Percentiles rank a stretch among this genome's conserved stretches.
These are phyloP conservation scores for Zygosaccharomyces kombuchaensis DNA, from an alignment of 805 yeast species.

Conservation along the genomic window DNA sequence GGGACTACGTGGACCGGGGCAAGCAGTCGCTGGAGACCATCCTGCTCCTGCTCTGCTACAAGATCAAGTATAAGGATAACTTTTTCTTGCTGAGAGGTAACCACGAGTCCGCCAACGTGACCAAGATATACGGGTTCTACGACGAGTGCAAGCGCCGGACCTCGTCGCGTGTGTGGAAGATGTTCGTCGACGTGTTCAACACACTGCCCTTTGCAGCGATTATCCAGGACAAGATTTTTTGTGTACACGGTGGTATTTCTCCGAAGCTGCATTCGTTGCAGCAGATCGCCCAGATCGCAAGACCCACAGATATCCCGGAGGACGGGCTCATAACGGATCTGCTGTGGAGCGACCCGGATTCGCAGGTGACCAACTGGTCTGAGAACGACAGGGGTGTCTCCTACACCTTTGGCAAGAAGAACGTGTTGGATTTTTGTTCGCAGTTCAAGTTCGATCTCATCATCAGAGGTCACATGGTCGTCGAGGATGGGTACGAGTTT, in stretches of 20 bases:
- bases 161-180: constrained; percentile 87
- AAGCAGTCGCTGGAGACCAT: constrained; percentile 94
- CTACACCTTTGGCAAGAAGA: constrained; percentile 66
- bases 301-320: constrained; percentile 85
- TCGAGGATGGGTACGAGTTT: constrained; percentile 83
- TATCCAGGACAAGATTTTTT: constrained; percentile 90
- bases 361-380: constrained; percentile 55
- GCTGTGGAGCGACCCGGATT: constrained; percentile 79
- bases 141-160: constrained; percentile 96
- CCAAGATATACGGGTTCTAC: constrained; percentile 94
- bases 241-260: constrained; percentile 80
- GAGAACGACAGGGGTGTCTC: constrained; percentile 81
- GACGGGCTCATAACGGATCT: constrained; percentile 72
- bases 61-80: constrained; percentile 93
- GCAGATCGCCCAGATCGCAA: constrained; percentile 60
- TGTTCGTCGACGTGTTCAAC: constrained; percentile 90
- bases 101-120: constrained; percentile 96
- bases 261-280: constrained; percentile 59
- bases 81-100: constrained; percentile 91
- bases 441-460: constrained; percentile 68
- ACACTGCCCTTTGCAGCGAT: constrained; percentile 93
- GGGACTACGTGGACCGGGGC: constrained; percentile 97
- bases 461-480: constrained; percentile 85
- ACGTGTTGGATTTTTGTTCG: constrained; percentile 61
- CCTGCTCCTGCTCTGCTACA: constrained; percentile 79